phyloP scores from a whole-genome alignment of 495 filamentous ascomycete genomes.

The Neurospora sp. region DNA sequence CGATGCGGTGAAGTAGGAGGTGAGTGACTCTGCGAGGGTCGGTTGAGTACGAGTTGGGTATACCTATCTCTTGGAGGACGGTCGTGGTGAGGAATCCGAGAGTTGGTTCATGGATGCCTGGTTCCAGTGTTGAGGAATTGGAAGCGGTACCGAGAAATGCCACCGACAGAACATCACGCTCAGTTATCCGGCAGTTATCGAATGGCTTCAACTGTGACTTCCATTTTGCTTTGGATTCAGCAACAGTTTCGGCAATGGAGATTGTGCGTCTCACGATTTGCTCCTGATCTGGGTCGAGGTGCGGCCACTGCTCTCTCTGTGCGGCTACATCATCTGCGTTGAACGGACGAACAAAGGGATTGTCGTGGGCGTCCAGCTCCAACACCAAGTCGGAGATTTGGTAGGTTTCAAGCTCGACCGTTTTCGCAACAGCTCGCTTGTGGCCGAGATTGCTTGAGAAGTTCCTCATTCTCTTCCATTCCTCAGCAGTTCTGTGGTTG shows the following conservation, averaged over 20 bases:
- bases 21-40: not conserved
- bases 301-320: not conserved
- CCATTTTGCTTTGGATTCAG: not conserved
- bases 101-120: not conserved
- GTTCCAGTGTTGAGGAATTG: not conserved
- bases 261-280: not conserved
- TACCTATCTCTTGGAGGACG: not conserved
- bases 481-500: not conserved
- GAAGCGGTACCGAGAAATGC: slow-evolving; percentile 4
- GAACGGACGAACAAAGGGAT: slow-evolving; percentile 12
- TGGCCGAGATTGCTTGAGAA: not conserved
- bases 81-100: not conserved
- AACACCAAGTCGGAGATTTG: slow-evolving; percentile 12
- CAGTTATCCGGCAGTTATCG: slow-evolving; percentile 11
- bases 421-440: not conserved
- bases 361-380: slow-evolving; percentile 19
- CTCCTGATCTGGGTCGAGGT: not conserved
- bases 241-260: not conserved
- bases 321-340: slow-evolving; percentile 6
- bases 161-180: slow-evolving; percentile 19
- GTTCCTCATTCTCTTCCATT: not conserved
- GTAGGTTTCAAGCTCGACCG: not conserved
- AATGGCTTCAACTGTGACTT: not conserved
- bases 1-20: not conserved
- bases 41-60: not conserved